Conservation (phyloP, 2,329 filamentous ascomycete genomes). For the Fusarium verrucosum region DNA sequence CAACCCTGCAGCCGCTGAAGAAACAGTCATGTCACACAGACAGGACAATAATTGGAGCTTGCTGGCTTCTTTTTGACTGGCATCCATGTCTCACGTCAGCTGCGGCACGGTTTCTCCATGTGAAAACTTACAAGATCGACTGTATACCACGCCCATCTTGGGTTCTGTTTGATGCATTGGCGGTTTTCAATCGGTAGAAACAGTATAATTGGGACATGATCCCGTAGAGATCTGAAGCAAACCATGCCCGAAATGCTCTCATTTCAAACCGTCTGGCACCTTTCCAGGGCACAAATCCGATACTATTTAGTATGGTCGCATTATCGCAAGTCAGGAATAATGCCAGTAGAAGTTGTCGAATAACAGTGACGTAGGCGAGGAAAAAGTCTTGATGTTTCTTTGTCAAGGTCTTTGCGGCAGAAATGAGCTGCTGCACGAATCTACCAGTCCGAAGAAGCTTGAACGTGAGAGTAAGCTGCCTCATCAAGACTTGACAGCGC, state of each 20-base stretch:
- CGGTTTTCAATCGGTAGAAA: slow-evolving; percentile 6
- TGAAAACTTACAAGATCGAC: slow-evolving; percentile 9
- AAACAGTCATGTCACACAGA: slow-evolving; percentile 12
- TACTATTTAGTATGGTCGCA: slow-evolving; percentile 20
- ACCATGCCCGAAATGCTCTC: slow-evolving; percentile 18
- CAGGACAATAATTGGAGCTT: slow-evolving; percentile 3
- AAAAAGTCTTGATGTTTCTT: slow-evolving; percentile 12
- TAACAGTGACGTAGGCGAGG: slow-evolving; percentile 3
- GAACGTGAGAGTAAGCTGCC: slow-evolving; percentile 7
- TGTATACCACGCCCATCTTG: not conserved
- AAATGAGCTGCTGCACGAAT: slow-evolving; percentile 3
- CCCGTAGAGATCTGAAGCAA: slow-evolving; percentile 2
- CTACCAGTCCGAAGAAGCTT: slow-evolving; percentile 10
- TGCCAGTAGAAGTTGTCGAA: slow-evolving; percentile 16
- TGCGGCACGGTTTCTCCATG: not conserved
- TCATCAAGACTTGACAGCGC: slow-evolving; percentile 5
- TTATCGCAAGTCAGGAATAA: slow-evolving; percentile 18
- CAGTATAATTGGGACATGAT: slow-evolving; percentile 12
- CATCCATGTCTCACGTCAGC: slow-evolving; percentile 17
- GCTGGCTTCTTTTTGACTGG: slow-evolving; percentile 5
- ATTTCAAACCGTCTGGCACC: slow-evolving; percentile 7
- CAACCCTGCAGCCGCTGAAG: slow-evolving; percentile 16
- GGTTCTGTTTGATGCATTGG: not conserved
- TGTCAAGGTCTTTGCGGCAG: not conserved
- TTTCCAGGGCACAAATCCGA: slow-evolving; percentile 23